Evolutionary conservation across 768 basidiomycete genomes (phyloP).

Genomic region (Auricularia auricula-judae): DNA sequence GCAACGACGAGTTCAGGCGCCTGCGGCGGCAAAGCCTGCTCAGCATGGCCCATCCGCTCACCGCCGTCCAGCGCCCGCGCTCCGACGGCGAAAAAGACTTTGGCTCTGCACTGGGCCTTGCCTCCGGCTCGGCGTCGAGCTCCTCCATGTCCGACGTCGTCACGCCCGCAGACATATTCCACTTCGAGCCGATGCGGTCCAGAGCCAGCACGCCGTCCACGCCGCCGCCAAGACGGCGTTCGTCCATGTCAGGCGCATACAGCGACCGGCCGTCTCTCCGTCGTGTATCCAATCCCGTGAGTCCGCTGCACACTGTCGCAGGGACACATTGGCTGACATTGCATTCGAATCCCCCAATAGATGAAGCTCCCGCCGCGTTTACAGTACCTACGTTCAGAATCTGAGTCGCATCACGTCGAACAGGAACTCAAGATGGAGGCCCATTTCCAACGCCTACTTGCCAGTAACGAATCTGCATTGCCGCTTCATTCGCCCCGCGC

Average conservation of each 20-base stretch:
- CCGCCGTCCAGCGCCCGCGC: neutral
- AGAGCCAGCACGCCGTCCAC: neutral
- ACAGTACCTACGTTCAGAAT: neutral
- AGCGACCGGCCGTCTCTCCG: neutral
- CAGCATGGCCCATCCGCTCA: neutral
- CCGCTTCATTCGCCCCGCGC: neutral
- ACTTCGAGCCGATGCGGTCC: neutral
- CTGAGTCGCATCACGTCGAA: neutral
- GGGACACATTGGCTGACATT: neutral
- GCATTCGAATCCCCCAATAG: neutral
- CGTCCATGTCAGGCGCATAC: neutral
- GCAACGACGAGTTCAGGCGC: neutral
- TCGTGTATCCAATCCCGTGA: neutral
- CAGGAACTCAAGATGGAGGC: conserved; percentile 1
- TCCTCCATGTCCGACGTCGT: neutral
- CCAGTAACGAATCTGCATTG: neutral
- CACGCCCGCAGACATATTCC: neutral
- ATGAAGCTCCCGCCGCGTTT: neutral
- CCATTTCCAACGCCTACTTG: neutral
- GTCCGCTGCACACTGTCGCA: neutral
- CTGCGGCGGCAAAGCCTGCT: neutral
- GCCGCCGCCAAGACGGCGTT: neutral
- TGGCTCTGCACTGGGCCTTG: neutral
- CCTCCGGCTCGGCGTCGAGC: neutral
- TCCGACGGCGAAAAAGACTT: neutral